Percentiles rank a stretch among this genome's conserved stretches.
phyloP scores from a whole-genome alignment of 768 basidiomycete species.

The Infundibulicybe gibba region DNA sequence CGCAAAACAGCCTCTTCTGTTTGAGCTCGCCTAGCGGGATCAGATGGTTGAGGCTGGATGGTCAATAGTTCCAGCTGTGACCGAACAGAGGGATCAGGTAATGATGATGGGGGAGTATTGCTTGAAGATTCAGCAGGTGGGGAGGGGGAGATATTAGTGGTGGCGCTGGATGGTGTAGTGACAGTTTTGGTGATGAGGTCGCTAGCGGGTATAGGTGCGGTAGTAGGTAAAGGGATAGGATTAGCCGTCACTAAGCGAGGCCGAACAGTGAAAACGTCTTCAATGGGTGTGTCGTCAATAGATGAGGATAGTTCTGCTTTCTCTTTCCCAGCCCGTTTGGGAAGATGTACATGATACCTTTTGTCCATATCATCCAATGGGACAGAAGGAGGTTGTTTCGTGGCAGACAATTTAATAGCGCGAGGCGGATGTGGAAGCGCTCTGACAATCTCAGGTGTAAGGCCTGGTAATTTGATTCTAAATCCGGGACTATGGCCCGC shows the following conservation, averaged over 20 bases:
- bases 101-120: conserved; percentile 4
- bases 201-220: conserved; percentile 5
- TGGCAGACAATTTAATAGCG: conserved; percentile 12
- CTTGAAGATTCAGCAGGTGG: conserved; percentile 11
- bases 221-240: conserved; percentile 22
- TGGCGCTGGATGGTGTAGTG: conserved; percentile 1
- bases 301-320: conserved; percentile 22
- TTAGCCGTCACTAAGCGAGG: conserved; percentile 41
- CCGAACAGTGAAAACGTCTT: conserved; percentile 58
- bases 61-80: conserved; percentile 39
- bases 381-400: conserved; percentile 17
- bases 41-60: conserved; percentile 25
- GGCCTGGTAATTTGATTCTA: conserved; percentile 64
- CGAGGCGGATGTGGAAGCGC: conserved; percentile 3
- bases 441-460: conserved; percentile 31
- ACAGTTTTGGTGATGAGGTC: conserved; percentile 5
- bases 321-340: conserved; percentile 35
- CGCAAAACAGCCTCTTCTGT: conserved; percentile 49
- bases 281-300: conserved; percentile 35
- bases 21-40: conserved; percentile 32
- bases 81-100: conserved; percentile 26
- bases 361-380: conserved; percentile 37
- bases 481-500: conserved; percentile 49
- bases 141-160: conserved; percentile 2
- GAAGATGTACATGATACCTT: conserved; percentile 52